Evolutionary conservation across 2,329 filamentous ascomycete genomes (phyloP).

Genomic region (Myriangium duriaei): DNA sequence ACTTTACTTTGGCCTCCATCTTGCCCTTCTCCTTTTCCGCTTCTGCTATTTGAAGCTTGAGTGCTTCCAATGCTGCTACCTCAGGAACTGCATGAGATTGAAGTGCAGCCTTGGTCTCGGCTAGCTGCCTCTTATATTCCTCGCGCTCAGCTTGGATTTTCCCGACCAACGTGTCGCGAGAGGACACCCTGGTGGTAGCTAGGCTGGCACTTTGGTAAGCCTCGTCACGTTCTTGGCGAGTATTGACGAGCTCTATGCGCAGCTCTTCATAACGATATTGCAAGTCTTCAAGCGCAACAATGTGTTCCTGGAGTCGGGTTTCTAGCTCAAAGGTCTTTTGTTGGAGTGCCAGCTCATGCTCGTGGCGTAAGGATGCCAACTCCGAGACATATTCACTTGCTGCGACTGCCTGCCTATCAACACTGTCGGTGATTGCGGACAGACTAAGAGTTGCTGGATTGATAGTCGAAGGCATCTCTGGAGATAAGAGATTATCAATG

Average conservation of each 20-base stretch:
- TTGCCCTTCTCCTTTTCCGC: constrained; percentile 12
- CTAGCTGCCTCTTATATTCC: constrained; percentile 19
- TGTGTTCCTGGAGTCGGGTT: constrained; percentile 17
- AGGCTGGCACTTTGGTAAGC: constrained; percentile 15
- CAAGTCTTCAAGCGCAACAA: constrained; percentile 19
- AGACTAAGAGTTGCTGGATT: constrained; percentile 24
- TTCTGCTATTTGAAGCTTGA: constrained; percentile 15
- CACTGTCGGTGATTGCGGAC: constrained; percentile 32
- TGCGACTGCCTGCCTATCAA: constrained; percentile 19
- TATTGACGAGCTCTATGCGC: constrained; percentile 17
- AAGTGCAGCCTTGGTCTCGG: constrained; percentile 17
- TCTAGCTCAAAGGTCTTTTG: constrained; percentile 9
- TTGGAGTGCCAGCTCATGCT: constrained; percentile 3
- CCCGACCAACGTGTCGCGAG: constrained; percentile 11
- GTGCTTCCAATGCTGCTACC: constrained; percentile 20
- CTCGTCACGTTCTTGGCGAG: constrained; percentile 17
- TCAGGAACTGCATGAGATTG: constrained; percentile 21
- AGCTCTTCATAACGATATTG: constrained; percentile 24
- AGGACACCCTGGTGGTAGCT: constrained; percentile 16
- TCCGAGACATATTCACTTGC: constrained; percentile 3
- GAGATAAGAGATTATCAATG: constrained; percentile 8
- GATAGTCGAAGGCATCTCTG: constrained; percentile 17
- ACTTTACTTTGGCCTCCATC: constrained; percentile 21
- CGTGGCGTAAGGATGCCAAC: background rate
- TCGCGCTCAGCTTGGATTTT: constrained; percentile 18